phyloP scores from a whole-genome alignment of 768 basidiomycete genomes.

The Mycena alexandri region DNA sequence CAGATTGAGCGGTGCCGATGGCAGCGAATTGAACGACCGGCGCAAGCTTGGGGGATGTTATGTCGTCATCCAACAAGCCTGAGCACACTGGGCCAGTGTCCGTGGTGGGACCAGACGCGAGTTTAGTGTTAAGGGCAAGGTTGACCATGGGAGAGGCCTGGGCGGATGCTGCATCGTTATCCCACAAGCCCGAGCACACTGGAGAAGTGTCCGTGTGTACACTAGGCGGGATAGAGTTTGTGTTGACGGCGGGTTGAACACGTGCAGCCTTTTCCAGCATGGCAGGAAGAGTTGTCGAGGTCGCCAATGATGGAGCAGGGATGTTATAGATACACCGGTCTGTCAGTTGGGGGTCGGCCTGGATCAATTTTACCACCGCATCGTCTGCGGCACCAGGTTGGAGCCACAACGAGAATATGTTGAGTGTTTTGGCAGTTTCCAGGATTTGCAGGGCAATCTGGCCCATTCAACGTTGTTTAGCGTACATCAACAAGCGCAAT shows the following conservation, averaged over 20 bases:
- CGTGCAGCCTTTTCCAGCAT: not conserved
- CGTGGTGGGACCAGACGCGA: not conserved
- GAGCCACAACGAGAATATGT: slow-evolving; percentile 69
- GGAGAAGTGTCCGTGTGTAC: no score
- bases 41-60: not conserved
- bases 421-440: slow-evolving; percentile 58
- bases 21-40: not conserved
- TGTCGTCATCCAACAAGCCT: not conserved
- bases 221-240: no score
- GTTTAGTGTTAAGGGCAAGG: no score
- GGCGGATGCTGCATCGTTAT: no score
- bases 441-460: slow-evolving; percentile 65
- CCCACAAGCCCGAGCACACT: no score
- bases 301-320: not conserved
- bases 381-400: slow-evolving; percentile 72
- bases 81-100: not conserved
- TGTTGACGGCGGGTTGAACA: not conserved
- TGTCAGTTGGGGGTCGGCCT: slow-evolving; percentile 9
- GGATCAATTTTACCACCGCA: slow-evolving; percentile 47
- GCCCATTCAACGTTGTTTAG: not conserved
- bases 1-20: not conserved
- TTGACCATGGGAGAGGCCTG: no score
- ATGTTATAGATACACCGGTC: slow-evolving; percentile 10
- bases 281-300: not conserved
- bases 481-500: not conserved